A percentile compares a stretch with the other conserved stretches of the same genome.
phyloP scores from a whole-genome alignment of 306 rosid species.

The Aeschynomene evenia region DNA sequence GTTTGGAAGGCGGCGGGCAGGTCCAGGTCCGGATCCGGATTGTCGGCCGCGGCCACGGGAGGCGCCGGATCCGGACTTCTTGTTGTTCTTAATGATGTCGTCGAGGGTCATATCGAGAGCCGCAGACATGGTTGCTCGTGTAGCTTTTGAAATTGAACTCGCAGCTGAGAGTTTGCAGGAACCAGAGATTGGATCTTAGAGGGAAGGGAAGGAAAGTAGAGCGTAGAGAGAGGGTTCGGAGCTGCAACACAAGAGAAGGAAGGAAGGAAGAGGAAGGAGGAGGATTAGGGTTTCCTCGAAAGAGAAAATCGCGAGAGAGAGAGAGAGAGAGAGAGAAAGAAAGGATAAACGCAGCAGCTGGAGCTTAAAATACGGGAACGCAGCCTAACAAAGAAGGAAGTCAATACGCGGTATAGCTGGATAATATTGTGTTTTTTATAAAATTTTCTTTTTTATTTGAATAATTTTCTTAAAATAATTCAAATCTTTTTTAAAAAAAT shows the following conservation, averaged over 20 bases:
- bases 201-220: constrained; percentile 17
- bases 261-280: background rate
- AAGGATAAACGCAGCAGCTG: background rate
- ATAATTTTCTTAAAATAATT: too few species aligned
- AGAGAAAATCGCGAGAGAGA: background rate
- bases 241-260: too few species aligned
- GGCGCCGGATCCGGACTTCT: constrained; percentile 59
- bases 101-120: constrained; percentile 84
- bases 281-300: constrained; percentile 26
- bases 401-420: background rate
- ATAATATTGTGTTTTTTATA: too few species aligned
- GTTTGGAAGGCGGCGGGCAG: constrained; percentile 64
- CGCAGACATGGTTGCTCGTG: constrained; percentile 50
- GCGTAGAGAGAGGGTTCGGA: background rate
- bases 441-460: too few species aligned
- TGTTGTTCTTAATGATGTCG: constrained; percentile 81
- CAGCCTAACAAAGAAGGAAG: background rate
- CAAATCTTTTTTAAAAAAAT: too few species aligned
- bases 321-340: background rate
- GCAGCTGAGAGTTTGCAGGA: too few species aligned
- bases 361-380: background rate
- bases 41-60: background rate
- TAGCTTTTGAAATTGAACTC: background rate
- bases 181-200: background rate
- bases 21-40: constrained; percentile 49